Percentiles rank a stretch among this genome's conserved stretches.
phyloP scores from a whole-genome alignment of 179 eudicot species.

The Spergularia azorica region DNA sequence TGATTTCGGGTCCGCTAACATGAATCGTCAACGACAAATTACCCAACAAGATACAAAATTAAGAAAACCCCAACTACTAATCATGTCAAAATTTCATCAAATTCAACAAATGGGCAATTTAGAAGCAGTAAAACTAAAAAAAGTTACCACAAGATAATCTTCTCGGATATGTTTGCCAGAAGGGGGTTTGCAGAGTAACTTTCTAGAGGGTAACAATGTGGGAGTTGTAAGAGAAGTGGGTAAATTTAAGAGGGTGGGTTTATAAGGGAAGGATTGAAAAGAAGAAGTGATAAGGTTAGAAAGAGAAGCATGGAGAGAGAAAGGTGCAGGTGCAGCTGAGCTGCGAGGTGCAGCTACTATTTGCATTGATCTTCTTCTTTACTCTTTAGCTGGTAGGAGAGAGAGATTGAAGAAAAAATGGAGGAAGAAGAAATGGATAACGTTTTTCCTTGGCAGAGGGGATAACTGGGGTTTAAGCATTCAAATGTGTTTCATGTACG shows the following conservation, averaged over 20 bases:
- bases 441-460: not conserved
- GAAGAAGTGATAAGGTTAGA: constrained; percentile 18
- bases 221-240: constrained; percentile 33
- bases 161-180: constrained; percentile 68
- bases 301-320: constrained; percentile 3
- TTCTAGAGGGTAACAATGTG: constrained; percentile 35
- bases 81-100: not conserved
- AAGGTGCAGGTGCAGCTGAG: constrained; percentile 27
- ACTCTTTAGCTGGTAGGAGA: not conserved
- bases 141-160: constrained; percentile 85
- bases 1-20: not conserved
- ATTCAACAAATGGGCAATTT: not conserved
- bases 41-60: not conserved
- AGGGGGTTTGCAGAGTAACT: constrained; percentile 61
- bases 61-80: not conserved
- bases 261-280: constrained; percentile 5
- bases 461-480: too few relatives aligned
- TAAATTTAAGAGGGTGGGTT: constrained; percentile 10
- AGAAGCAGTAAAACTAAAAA: not conserved
- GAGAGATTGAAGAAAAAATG: not conserved
- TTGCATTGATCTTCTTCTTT: constrained; percentile 31
- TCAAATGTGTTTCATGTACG: too few relatives aligned
- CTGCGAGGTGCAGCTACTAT: constrained; percentile 23
- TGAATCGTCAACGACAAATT: not conserved
- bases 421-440: constrained; percentile 15